Percentiles rank a stretch among this genome's conserved stretches.
These are phyloP conservation scores for Camellia oleifera DNA, from an alignment of 179 eudicot genomes.

Conservation along the genomic window DNA sequence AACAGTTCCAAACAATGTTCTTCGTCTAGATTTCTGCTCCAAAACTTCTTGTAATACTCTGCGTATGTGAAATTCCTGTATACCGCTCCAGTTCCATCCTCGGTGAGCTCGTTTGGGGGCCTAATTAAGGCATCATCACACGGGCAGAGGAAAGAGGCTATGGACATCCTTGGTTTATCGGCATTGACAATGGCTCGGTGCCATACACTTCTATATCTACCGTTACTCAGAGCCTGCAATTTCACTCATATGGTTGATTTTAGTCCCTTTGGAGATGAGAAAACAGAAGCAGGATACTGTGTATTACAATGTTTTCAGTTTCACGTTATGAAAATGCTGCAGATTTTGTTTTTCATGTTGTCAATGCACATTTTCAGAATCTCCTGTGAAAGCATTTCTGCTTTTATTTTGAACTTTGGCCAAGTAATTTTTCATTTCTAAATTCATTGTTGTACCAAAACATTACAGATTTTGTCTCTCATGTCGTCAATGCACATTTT, in stretches of 20 bases:
- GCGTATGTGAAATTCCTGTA: conserved; percentile 67
- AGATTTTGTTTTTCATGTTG: no score
- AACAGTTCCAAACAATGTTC: conserved; percentile 80
- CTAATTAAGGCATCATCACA: conserved; percentile 50
- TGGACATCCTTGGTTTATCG: conserved; percentile 57
- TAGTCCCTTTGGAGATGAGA: no score
- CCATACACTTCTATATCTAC: conserved; percentile 81
- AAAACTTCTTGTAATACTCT: conserved; percentile 81
- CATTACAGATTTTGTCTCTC: no score
- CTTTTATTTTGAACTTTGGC: no score
- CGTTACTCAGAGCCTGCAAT: conserved; percentile 79
- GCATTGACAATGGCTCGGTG: conserved; percentile 79
- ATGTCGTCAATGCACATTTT: no score
- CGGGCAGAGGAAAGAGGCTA: conserved; percentile 91
- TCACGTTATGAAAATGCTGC: no score
- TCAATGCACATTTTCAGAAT: no score
- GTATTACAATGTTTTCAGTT: no score
- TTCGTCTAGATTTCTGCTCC: conserved; percentile 77
- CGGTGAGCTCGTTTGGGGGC: conserved; percentile 48
- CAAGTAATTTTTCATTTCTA: no score
- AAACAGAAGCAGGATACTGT: no score
- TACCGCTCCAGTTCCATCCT: conserved; percentile 42
- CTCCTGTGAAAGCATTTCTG: no score
- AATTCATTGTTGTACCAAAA: no score
- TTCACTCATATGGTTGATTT: not conserved